Evolutionary conservation across 148 eudicot species (phyloP), one percentile per base, ranked within the genome.

Genomic region (Dianthus caryophyllus): DNA sequence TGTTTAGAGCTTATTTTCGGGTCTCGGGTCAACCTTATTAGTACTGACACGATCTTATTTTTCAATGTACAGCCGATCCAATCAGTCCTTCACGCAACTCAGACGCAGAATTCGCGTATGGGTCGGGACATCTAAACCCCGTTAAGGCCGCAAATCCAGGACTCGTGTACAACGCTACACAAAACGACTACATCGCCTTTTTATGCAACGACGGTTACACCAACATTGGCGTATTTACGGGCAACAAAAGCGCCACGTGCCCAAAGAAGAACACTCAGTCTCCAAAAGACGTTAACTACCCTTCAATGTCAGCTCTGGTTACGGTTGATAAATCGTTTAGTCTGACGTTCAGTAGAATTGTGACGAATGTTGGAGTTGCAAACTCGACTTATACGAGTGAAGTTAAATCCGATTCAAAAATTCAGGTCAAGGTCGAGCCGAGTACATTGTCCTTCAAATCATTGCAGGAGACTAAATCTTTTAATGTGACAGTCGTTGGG

Each of bases 341-440:
- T 8, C 56, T 61, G 2, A 71, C n/a, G 22, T 84, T 86, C 38
- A 27, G 50, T 6, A 79, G 91, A 59, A 79, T 74, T 0, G 87
- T 88, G 21, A 84, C 84, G 2, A 88, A 86, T 64, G 83, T 86
- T 14, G 88, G 92, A 10, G 2, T 17, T 24, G 70, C 73, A 11
- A 82, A 77, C 64, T 79, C 88, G 1, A 80, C 84, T 0, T 87
- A 87, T 57, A 66, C 54, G n/a, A 80, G 81, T 36, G 60, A 26
- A 36, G 55, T 77, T 6, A 70, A 30, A 30, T 17, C 59, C 8
- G 13, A 7, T 0, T 15, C 47, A 25, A 52, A 49, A 5, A 25
- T 66, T 1, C 68, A 30, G 0, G 52, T 88, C 36, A 78, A 22
- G 0, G 83, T 86, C 25, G 36, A 65, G 29, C 89, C 96, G 6